Evolutionary conservation across 352 stramenopile genomes (phyloP).

Genomic region (Globisporangium mamillatum): DNA sequence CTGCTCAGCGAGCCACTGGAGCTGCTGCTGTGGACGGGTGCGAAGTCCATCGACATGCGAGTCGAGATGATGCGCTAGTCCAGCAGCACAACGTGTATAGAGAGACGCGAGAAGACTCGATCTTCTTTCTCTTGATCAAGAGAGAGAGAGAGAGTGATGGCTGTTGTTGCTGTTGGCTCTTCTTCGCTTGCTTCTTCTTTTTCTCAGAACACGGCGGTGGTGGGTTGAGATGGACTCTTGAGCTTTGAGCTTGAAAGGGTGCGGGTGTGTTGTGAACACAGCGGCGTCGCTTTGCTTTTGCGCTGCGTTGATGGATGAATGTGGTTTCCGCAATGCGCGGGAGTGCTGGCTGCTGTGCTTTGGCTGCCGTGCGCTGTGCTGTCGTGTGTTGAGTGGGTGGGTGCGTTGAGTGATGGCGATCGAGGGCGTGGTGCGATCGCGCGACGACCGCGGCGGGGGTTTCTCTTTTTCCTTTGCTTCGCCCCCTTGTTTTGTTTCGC

Average conservation of each 20-base stretch:
- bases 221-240: not conserved
- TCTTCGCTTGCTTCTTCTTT: constrained; percentile 8
- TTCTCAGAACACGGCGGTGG: not conserved
- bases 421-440: constrained; percentile 2
- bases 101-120: not conserved
- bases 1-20: constrained; percentile 2
- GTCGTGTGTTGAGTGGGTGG: not conserved
- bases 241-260: constrained; percentile 12
- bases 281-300: not conserved
- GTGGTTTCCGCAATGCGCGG: constrained; percentile 9
- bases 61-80: not conserved
- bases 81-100: not conserved
- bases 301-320: not conserved
- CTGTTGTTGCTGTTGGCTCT: not conserved
- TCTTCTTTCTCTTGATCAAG: not conserved
- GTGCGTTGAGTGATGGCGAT: constrained; percentile 1
- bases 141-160: not conserved
- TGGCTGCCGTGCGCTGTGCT: not conserved
- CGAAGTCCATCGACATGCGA: constrained; percentile 34
- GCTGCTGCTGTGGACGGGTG: not conserved
- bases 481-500: not conserved
- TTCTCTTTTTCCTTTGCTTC: constrained; percentile 5
- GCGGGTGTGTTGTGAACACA: not conserved
- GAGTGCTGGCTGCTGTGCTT: not conserved
- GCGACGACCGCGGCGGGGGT: not conserved